Evolutionary conservation across 2,329 filamentous ascomycete species (phyloP).

Genomic region (Tolypocladium guangdongense): DNA sequence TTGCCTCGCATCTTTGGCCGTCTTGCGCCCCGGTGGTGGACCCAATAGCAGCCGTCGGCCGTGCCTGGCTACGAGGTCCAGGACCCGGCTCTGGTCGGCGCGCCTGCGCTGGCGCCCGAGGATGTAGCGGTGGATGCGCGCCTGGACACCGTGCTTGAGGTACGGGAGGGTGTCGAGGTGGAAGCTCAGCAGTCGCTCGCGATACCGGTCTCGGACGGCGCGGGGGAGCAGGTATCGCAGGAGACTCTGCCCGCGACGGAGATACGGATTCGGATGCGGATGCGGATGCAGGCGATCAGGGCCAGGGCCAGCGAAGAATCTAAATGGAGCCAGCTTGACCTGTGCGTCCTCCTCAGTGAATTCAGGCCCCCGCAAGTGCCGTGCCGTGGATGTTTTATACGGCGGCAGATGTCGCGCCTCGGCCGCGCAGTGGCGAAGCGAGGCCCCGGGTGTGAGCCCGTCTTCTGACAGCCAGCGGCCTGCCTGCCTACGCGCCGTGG

Average conservation of each 20-base stretch:
- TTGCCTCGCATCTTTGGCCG: slow-evolving; percentile 21
- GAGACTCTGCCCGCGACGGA: slow-evolving; percentile 35
- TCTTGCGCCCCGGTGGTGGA: slow-evolving; percentile 9
- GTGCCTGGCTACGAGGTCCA: slow-evolving; percentile 30
- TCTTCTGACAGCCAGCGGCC: background rate
- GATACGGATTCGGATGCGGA: slow-evolving; percentile 20
- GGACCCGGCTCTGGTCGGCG: slow-evolving; percentile 33
- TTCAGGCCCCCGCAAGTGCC: background rate
- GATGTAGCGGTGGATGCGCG: slow-evolving; percentile 65
- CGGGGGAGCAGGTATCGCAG: slow-evolving; percentile 61
- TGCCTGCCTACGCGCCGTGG: background rate
- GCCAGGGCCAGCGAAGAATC: slow-evolving; percentile 23
- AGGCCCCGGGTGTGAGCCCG: background rate
- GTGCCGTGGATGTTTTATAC: background rate
- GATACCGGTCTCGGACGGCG: slow-evolving; percentile 48
- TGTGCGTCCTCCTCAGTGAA: background rate
- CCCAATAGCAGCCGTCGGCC: slow-evolving; percentile 36
- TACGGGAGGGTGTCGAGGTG: slow-evolving; percentile 64
- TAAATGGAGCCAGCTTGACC: slow-evolving; percentile 33
- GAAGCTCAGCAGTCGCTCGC: slow-evolving; percentile 56
- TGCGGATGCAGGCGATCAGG: slow-evolving; percentile 9
- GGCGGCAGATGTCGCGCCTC: background rate
- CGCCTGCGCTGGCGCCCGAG: slow-evolving; percentile 51
- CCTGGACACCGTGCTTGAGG: slow-evolving; percentile 61
- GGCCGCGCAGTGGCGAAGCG: background rate